Evolutionary conservation across 148 eudicot genomes (phyloP).

Genomic region (Beta vulgaris): DNA sequence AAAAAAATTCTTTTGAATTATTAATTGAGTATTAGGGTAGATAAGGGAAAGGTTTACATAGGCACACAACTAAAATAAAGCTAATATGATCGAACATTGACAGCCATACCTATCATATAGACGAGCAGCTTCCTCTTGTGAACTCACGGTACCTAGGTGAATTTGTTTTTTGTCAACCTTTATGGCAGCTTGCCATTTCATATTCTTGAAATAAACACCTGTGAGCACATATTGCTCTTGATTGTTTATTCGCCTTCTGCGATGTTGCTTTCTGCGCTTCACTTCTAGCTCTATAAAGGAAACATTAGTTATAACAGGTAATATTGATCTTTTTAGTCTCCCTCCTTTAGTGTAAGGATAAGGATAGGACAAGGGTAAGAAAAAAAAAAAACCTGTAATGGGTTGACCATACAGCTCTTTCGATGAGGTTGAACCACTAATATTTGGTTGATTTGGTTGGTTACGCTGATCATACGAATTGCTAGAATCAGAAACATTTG

Average conservation of each 20-base stretch:
- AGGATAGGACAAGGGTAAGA: too few relatives aligned
- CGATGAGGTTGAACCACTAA: slow-evolving; percentile 16
- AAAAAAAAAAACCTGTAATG: slow-evolving; percentile 18
- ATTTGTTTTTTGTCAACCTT: slow-evolving; percentile 96
- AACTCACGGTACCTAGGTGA: slow-evolving; percentile 84
- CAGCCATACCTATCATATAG: slow-evolving; percentile 73
- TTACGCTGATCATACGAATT: slow-evolving; percentile 38
- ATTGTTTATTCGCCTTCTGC: slow-evolving; percentile 56
- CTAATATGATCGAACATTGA: too few relatives aligned
- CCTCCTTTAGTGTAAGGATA: too few relatives aligned
- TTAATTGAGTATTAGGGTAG: too few relatives aligned
- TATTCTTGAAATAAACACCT: slow-evolving; percentile 92
- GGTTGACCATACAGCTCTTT: slow-evolving; percentile 16
- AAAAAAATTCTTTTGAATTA: too few relatives aligned
- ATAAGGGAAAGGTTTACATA: too few relatives aligned
- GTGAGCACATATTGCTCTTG: slow-evolving; percentile 55
- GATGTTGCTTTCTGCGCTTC: slow-evolving; percentile 67
- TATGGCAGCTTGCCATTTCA: slow-evolving; percentile 97
- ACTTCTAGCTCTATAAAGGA: slow-evolving; percentile 32
- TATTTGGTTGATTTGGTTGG: slow-evolving; percentile 36
- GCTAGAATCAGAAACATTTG: slow-evolving; percentile 39
- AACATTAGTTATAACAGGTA: not conserved
- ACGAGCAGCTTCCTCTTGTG: slow-evolving; percentile 84
- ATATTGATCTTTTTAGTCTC: too few relatives aligned
- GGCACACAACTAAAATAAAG: too few relatives aligned